Evolutionary conservation across 805 yeast genomes (phyloP).

Genomic region (Candida nitratophila): DNA sequence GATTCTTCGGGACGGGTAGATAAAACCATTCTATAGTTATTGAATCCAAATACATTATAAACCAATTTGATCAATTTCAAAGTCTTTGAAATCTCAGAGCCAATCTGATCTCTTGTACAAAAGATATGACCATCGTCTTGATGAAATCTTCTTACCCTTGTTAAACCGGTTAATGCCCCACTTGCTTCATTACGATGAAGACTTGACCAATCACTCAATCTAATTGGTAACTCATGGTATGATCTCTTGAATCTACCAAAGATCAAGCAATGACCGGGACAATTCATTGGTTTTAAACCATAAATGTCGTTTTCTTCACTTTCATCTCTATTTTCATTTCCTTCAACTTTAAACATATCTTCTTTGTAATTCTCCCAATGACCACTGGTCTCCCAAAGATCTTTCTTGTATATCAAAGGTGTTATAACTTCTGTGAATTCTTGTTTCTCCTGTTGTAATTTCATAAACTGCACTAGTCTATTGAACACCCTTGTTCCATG

Average conservation of each 20-base stretch:
- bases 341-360: conserved; percentile 87
- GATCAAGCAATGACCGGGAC: conserved; percentile 79
- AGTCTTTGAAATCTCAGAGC: conserved; percentile 65
- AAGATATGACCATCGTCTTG: conserved; percentile 98
- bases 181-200: conserved; percentile 92
- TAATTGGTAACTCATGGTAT: conserved; percentile 77
- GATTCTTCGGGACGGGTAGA: conserved; percentile 81
- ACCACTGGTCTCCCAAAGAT: conserved; percentile 86
- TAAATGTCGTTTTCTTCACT: conserved; percentile 34
- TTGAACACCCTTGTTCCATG: conserved; percentile 87
- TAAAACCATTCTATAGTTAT: conserved; percentile 52
- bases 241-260: conserved; percentile 72
- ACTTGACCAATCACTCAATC: conserved; percentile 85
- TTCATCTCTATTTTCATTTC: conserved; percentile 35
- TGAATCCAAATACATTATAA: conserved; percentile 61
- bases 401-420: conserved; percentile 78
- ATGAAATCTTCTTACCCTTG: conserved; percentile 90
- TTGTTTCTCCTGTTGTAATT: conserved; percentile 67
- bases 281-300: conserved; percentile 81
- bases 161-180: conserved; percentile 88
- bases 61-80: conserved; percentile 68
- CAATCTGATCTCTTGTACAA: conserved; percentile 72
- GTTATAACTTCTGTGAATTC: conserved; percentile 92
- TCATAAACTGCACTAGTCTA: conserved; percentile 74
- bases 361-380: conserved; percentile 94